Base-by-base conservation (phyloP, 768 basidiomycete genomes). In the Lentinula sp. region DNA sequence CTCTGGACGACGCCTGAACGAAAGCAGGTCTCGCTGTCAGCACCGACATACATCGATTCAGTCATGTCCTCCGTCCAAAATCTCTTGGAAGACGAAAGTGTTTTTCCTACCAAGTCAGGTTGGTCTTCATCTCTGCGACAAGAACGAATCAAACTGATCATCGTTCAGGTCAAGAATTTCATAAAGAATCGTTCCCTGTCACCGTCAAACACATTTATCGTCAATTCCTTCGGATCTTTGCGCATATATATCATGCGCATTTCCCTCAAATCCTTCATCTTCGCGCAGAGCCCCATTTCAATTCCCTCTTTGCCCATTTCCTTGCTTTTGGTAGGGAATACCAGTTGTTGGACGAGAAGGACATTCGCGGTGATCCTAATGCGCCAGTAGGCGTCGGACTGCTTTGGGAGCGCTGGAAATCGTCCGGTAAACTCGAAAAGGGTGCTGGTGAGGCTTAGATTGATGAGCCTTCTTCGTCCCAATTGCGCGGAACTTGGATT, bases 21-120 rank as follows among this genome's bases (percentile, higher is more conserved):
- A 61, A 93, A 93, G 70, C 87, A 89, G 62, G 87, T 95, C 28
- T 79, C 89, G 64, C 80, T 98, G 0, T 87, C 96, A 1, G 96
- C 96, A 13, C 94, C 96, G 5, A 95, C 92, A 1, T 98, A 98
- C 74, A 93, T 98, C 68, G 96, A 98, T 78, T 96, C 93, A 64
- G 96, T 98, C 67, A 94, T 98, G 89, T 93, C 95, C 4, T 95
- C 93, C 80, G 84, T 97, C 31, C 96, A 98, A 72, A 95, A 91
- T 70, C 81, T 96, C 31, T 79, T 98, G 35, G 93, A 98, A 66
- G 95, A 98, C 76, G 95, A 98, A 68, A 87, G 85, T 66, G 86
- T 89, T 59, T 98, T 98, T 79, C 96, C 95, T 5, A 94, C 95
- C 9, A 96, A 97, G 72, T 86, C 91, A n/a, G 93, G 95, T 92